Base-by-base conservation (phyloP, 1,139 yeast genomes). In the Yamadazyma buinensis region DNA sequence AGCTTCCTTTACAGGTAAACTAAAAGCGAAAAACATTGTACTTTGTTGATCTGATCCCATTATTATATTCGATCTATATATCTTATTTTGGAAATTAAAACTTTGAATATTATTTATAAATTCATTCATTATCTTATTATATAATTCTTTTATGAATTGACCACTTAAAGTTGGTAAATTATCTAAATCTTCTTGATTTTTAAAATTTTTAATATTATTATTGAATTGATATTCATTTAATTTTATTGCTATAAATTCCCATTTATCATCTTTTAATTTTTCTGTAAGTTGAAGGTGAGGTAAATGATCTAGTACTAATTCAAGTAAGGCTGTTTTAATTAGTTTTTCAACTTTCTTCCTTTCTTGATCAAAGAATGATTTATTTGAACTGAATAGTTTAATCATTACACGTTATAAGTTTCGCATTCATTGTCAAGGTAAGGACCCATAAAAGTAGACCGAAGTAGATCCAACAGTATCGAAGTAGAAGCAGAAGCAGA, bases 171-270 rank as follows among this genome's bases (percentile, higher is more conserved):
- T 55, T 2, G 67, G 65, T 7, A 59, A 23, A 20, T 59, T 61
- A n/a, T 49, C 57, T 3, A 46, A 33, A 7, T 29, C 32, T 12
- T 39, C 43, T 7, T 30, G 32, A 6, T 37, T 38, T 2, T 34
- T 40, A 7, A 18, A 8, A 1, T 35, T 24, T 6, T 34, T 33
- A 2, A 45, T 21, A 1, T 51, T 38, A 12, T 44, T 37, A n/a
- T 41, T 34, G 31, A 54, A 54, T 26, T 47, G 49, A 23, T 36
- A 36, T 29, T 49, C 55, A 39, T 56, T 55, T 29, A 64, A 46
- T 36, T 59, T 54, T 18, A 63, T 62, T 7, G 70, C 67, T 10
- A 64, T 50, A 7, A 59, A 43, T 43, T 63, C 70, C 70, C 70
- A 64, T 1, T 48, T 38, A 39, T 59, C 61, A 33, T 59, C 60